Percentiles rank a stretch among this genome's conserved stretches.
These are phyloP conservation scores for Trichoderma atrobrunneum DNA, from an alignment of 2,329 filamentous ascomycete genomes.

Conservation along the genomic window DNA sequence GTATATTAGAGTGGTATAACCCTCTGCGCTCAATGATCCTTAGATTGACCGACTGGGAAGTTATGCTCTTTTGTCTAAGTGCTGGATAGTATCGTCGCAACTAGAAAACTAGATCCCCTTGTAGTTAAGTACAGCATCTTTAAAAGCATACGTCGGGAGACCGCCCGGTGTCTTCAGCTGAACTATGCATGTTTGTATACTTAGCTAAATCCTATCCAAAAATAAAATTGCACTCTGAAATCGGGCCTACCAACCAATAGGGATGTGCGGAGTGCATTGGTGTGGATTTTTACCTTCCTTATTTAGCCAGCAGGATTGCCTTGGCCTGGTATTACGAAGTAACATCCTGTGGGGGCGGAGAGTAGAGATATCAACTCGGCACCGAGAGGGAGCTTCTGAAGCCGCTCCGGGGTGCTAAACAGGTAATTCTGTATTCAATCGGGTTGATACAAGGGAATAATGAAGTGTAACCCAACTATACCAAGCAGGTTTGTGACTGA, in stretches of 20 bases:
- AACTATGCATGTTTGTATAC: neutral
- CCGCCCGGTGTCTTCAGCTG: neutral
- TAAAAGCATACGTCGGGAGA: neutral
- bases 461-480: neutral
- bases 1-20: no score
- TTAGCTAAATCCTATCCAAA: neutral
- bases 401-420: neutral
- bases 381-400: neutral
- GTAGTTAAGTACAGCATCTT: neutral
- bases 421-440: neutral
- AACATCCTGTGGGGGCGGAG: neutral
- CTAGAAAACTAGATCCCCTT: neutral
- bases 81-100: neutral
- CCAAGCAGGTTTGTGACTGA: neutral
- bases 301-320: neutral
- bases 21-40: no score
- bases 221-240: neutral
- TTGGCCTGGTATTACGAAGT: neutral
- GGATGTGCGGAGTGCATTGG: neutral
- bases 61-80: neutral
- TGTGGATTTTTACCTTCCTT: neutral
- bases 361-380: neutral
- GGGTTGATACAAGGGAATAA: neutral
- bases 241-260: neutral
- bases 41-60: no score